phyloP scores from a whole-genome alignment of 2,329 filamentous ascomycete genomes.

The Colletotrichum echinochloae region DNA sequence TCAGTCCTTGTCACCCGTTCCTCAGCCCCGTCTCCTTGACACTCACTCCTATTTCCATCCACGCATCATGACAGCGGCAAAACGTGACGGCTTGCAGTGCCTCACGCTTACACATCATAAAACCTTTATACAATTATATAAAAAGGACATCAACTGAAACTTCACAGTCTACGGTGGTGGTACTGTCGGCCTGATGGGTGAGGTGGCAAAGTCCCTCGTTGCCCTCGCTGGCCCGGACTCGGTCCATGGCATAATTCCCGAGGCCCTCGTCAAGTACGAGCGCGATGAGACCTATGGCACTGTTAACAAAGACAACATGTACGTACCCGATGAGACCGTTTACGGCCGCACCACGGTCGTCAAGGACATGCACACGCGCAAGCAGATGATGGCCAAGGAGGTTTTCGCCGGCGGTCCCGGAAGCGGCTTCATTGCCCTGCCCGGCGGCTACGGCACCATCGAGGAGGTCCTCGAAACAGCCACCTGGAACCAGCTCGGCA shows the following conservation, averaged over 20 bases:
- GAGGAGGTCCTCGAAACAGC: constrained; percentile 94
- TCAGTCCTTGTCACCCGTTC: not conserved
- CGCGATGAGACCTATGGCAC: constrained; percentile 69
- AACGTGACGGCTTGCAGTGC: constrained; percentile 8
- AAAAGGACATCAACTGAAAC: constrained; percentile 20
- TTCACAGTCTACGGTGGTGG: constrained; percentile 88
- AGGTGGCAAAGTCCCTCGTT: constrained; percentile 88
- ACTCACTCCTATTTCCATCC: not conserved
- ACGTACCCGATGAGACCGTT: constrained; percentile 70
- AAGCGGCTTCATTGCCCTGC: constrained; percentile 88
- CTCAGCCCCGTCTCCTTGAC: not conserved
- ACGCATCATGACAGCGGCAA: not conserved
- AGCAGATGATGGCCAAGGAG: constrained; percentile 91
- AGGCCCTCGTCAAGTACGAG: constrained; percentile 84
- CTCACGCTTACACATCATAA: constrained; percentile 8
- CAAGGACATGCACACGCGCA: constrained; percentile 95
- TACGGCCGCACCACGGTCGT: constrained; percentile 92
- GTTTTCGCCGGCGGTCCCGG: constrained; percentile 85
- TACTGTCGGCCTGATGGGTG: constrained; percentile 95
- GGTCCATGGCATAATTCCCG: constrained; percentile 95
- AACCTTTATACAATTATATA: not conserved
- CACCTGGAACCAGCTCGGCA: constrained; percentile 97
- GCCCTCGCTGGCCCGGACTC: constrained; percentile 81
- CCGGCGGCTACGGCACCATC: constrained; percentile 92
- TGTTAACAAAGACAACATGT: constrained; percentile 60